phyloP scores from a whole-genome alignment of 2,329 filamentous ascomycete genomes.

The Chaetomiaceae sp. region DNA sequence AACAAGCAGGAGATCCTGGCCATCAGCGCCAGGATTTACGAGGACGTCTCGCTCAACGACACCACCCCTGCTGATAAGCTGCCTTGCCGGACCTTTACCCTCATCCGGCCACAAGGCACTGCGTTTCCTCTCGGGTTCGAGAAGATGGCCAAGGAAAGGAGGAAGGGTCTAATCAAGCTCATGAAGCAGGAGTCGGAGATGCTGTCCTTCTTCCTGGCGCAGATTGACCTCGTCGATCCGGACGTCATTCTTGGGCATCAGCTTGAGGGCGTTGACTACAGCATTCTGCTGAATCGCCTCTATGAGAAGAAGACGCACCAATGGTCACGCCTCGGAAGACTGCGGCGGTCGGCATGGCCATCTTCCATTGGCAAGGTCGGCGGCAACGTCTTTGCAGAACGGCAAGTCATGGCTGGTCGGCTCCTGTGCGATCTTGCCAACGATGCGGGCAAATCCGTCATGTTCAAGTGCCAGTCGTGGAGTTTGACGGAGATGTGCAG shows the following conservation, averaged over 20 bases:
- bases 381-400: constrained; percentile 88
- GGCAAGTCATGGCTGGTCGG: constrained; percentile 82
- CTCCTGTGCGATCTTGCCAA: constrained; percentile 92
- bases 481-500: constrained; percentile 96
- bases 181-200: constrained; percentile 82
- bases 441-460: constrained; percentile 93
- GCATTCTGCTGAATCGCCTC: constrained; percentile 79
- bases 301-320: constrained; percentile 87
- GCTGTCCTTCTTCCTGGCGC: constrained; percentile 81
- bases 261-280: constrained; percentile 96
- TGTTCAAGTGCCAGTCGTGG: constrained; percentile 98
- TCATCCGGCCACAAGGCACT: constrained; percentile 74
- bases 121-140: constrained; percentile 87
- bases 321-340: constrained; percentile 87
- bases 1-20: constrained; percentile 96
- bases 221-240: constrained; percentile 82
- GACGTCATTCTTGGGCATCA: constrained; percentile 93
- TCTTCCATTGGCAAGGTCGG: constrained; percentile 78
- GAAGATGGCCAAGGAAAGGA: constrained; percentile 63
- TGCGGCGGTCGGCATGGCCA: constrained; percentile 83
- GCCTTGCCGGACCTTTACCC: constrained; percentile 83
- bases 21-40: constrained; percentile 87
- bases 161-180: constrained; percentile 71
- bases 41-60: constrained; percentile 81
- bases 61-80: constrained; percentile 85